A percentile compares a stretch with the other conserved stretches of the same genome.
Conservation (phyloP, 352 stramenopile genomes). For the Globisporangium recalcitrans region DNA sequence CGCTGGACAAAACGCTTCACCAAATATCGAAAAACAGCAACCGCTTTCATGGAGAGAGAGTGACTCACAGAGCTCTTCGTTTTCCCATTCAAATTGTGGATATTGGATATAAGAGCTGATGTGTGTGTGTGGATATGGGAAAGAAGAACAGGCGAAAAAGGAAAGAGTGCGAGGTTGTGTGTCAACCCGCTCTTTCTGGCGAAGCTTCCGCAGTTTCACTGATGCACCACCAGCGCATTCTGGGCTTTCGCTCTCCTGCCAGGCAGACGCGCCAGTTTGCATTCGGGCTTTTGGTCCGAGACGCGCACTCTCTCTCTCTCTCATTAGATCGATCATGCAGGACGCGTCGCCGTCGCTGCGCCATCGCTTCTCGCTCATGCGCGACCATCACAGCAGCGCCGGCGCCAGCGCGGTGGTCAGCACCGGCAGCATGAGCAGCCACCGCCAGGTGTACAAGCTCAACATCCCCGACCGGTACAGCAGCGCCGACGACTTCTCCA, state of each 20-base stretch:
- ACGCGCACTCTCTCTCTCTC: not conserved
- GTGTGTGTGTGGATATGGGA: not conserved
- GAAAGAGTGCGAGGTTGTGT: not conserved
- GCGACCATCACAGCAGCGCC: not conserved
- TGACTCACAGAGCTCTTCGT: not conserved
- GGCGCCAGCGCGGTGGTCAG: not conserved
- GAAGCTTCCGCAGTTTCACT: not conserved
- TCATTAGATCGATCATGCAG: not conserved
- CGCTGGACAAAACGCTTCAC: not conserved
- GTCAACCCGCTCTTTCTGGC: not conserved
- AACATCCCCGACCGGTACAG: slow-evolving; percentile 10
- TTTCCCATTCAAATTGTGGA: not conserved
- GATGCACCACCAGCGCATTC: no score
- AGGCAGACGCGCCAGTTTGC: not conserved
- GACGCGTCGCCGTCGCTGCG: not conserved
- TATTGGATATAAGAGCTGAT: not conserved
- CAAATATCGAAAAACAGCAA: not conserved
- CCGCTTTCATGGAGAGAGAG: no score
- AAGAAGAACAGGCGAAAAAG: not conserved
- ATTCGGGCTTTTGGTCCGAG: slow-evolving; percentile 7
- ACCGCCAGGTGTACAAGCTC: slow-evolving; percentile 4
- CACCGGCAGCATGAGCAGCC: not conserved
- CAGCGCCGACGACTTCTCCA: slow-evolving; percentile 4
- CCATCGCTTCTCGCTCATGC: not conserved
- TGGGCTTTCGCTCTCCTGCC: no score